Percentiles rank a stretch among this genome's conserved stretches.
Conservation (phyloP, 345 rosid species). For the Eucalyptus sp. region DNA sequence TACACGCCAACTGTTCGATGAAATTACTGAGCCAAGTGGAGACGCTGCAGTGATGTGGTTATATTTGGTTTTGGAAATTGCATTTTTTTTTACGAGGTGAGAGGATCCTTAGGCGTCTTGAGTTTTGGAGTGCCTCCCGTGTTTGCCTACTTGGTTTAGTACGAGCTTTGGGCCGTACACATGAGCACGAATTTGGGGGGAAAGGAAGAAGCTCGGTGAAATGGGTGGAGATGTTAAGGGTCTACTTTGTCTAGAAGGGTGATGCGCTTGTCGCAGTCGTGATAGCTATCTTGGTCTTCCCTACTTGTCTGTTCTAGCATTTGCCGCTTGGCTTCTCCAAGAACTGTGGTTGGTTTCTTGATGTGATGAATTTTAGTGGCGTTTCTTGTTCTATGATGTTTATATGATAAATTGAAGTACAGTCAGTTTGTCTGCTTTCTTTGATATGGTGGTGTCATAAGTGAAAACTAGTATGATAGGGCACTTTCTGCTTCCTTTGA, state of each 20-base stretch:
- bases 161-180: neutral
- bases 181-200: neutral
- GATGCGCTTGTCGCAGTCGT: fast-evolving
- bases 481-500: neutral
- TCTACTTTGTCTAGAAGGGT: neutral
- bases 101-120: neutral
- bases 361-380: neutral
- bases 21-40: neutral
- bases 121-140: neutral
- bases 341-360: neutral
- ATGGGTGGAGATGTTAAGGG: neutral
- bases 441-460: neutral
- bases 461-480: neutral
- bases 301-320: neutral
- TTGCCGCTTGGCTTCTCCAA: neutral
- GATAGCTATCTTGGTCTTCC: neutral
- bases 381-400: neutral
- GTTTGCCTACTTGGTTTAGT: neutral
- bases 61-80: neutral
- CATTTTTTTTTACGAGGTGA: neutral
- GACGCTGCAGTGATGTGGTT: neutral
- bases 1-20: neutral
- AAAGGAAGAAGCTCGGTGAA: neutral
- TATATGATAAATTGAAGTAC: neutral
- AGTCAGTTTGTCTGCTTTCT: neutral